These are phyloP conservation scores for Mollisiaceae sp. DNA, from an alignment of 2,329 filamentous ascomycete genomes.

Conservation along the genomic window DNA sequence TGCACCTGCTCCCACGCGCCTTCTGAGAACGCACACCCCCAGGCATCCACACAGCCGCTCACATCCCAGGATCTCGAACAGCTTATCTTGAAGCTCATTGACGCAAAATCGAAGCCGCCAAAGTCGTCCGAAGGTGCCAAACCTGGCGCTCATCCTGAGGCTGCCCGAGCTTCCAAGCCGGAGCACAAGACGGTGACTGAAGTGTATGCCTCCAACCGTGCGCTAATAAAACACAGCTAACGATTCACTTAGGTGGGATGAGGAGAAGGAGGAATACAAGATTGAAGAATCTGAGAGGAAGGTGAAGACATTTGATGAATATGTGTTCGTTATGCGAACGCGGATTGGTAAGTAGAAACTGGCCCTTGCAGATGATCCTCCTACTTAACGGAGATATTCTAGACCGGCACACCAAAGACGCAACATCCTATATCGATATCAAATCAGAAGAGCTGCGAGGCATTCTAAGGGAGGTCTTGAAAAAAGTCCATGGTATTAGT, in stretches of 20 bases:
- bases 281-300: constrained; percentile 34
- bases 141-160: constrained; percentile 10
- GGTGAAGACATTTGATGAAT: constrained; percentile 26
- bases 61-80: constrained; percentile 20
- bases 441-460: constrained; percentile 44
- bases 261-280: constrained; percentile 36
- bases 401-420: constrained; percentile 15
- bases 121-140: constrained; percentile 6
- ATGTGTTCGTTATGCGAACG: constrained; percentile 29
- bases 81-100: constrained; percentile 22
- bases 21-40: neutral
- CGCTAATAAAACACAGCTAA: constrained; percentile 15
- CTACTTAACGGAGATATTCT: constrained; percentile 13
- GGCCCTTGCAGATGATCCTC: neutral
- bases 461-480: constrained; percentile 40
- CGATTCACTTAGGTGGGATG: constrained; percentile 21
- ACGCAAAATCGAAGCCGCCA: constrained; percentile 19
- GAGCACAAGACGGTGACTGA: constrained; percentile 33
- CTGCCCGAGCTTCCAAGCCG: constrained; percentile 28
- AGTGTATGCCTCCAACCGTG: constrained; percentile 25
- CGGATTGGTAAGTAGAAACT: constrained; percentile 22
- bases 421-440: constrained; percentile 40
- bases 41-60: constrained; percentile 8
- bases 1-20: constrained; percentile 11
- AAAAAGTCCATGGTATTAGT: constrained; percentile 41